phyloP scores from a whole-genome alignment of 2,329 filamentous ascomycete species.

The Fusarium proliferatum region DNA sequence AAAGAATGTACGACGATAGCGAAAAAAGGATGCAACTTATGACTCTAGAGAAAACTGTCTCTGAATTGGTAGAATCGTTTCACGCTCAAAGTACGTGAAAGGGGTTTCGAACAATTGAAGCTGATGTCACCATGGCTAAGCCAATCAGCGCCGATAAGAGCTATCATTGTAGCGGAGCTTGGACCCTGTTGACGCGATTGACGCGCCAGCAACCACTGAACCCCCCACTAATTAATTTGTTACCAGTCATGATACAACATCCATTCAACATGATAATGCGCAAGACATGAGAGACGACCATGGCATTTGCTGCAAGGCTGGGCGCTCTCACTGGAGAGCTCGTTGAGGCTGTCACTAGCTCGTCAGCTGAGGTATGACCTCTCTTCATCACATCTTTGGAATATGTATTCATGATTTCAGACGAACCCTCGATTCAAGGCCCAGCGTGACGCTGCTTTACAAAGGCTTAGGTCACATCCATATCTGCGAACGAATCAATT shows the following conservation, averaged over 20 bases:
- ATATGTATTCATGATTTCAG: conserved; percentile 33
- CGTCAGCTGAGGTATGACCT: conserved; percentile 60
- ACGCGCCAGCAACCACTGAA: conserved; percentile 38
- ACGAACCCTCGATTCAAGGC: conserved; percentile 53
- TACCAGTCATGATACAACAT: conserved; percentile 31
- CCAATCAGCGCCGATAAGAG: conserved; percentile 34
- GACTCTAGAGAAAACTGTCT: background rate
- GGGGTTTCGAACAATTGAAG: conserved; percentile 38
- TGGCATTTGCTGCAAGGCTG: conserved; percentile 78
- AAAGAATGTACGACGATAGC: background rate
- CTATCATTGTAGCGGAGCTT: conserved; percentile 22
- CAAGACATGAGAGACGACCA: conserved; percentile 51
- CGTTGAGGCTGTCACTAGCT: conserved; percentile 70
- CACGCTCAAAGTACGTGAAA: conserved; percentile 26
- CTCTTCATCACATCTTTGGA: background rate
- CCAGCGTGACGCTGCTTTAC: conserved; percentile 62
- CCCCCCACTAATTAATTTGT: conserved; percentile 25
- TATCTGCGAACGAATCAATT: conserved; percentile 80
- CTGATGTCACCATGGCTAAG: conserved; percentile 31
- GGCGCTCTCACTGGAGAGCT: conserved; percentile 76
- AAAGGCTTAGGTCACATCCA: conserved; percentile 64
- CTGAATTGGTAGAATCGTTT: conserved; percentile 1
- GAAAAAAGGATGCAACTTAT: background rate
- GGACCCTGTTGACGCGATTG: conserved; percentile 38
- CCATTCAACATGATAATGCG: conserved; percentile 21